These are phyloP conservation scores for Ajuga chamaepitys DNA, from an alignment of 257 asterid species.

Conservation along the genomic window DNA sequence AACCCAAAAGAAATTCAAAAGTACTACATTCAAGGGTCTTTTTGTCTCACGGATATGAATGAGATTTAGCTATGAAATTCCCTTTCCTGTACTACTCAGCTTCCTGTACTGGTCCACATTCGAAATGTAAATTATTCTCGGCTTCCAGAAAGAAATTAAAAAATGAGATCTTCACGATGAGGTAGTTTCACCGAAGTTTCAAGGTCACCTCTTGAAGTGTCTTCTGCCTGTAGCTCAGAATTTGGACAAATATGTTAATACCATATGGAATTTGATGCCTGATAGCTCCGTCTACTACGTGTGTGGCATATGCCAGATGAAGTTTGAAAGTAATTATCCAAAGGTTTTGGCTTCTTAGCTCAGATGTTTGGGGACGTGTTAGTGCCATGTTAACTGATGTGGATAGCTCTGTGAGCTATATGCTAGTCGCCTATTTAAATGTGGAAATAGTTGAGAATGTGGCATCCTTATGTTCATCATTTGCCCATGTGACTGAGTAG, in stretches of 20 bases:
- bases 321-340: too few relatives aligned
- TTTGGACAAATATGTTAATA: neutral
- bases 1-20: neutral
- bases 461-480: too few relatives aligned
- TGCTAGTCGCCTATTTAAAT: too few relatives aligned
- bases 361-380: too few relatives aligned
- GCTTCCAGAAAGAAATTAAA: neutral
- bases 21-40: neutral
- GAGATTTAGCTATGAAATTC: neutral
- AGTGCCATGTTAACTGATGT: too few relatives aligned
- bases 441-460: too few relatives aligned
- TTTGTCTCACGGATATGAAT: neutral
- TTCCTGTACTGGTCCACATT: neutral
- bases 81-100: neutral
- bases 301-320: too few relatives aligned
- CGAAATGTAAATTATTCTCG: neutral
- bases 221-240: neutral
- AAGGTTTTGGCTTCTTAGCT: too few relatives aligned
- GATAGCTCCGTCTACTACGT: too few relatives aligned
- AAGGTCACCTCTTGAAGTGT: neutral
- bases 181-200: neutral
- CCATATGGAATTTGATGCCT: neutral
- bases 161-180: neutral
- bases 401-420: too few relatives aligned
- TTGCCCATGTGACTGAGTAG: too few relatives aligned